A percentile compares a stretch with the other conserved stretches of the same genome.
Evolutionary conservation across 2,329 filamentous ascomycete genomes (phyloP).

Genomic region (Hypoxylon sp.): DNA sequence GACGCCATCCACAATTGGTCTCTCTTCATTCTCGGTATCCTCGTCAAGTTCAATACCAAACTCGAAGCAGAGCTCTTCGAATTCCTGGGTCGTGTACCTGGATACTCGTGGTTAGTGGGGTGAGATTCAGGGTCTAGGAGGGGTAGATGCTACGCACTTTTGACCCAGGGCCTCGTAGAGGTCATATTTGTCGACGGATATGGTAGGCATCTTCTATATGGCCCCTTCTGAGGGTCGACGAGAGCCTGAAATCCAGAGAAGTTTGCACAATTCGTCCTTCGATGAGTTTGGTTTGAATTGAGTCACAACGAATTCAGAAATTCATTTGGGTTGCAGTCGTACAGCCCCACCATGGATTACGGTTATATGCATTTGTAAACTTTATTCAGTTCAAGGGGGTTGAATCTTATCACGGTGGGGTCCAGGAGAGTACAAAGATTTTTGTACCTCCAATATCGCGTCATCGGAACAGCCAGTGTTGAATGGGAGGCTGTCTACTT

Average conservation of each 20-base stretch:
- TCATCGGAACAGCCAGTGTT: not conserved
- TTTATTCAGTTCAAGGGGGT: conserved; percentile 14
- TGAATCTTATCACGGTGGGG: conserved; percentile 12
- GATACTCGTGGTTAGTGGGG: conserved; percentile 44
- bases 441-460: not conserved
- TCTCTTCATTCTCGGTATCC: conserved; percentile 71
- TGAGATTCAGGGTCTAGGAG: conserved; percentile 45
- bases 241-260: conserved; percentile 29
- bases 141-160: conserved; percentile 71
- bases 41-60: conserved; percentile 99
- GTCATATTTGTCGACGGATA: conserved; percentile 94
- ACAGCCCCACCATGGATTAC: conserved; percentile 37
- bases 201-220: conserved; percentile 85
- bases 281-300: conserved; percentile 41
- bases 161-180: conserved; percentile 93
- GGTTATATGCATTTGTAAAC: conserved; percentile 27
- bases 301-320: conserved; percentile 58
- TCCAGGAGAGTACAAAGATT: not conserved
- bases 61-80: conserved; percentile 98
- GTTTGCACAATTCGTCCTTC: conserved; percentile 33
- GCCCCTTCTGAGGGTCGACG: conserved; percentile 28
- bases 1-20: conserved; percentile 59
- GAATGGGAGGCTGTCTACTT: not conserved
- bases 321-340: conserved; percentile 33
- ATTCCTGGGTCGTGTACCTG: conserved; percentile 92